phyloP scores from a whole-genome alignment of 192 early-diverging fungal genomes.

The Podila minutissima region DNA sequence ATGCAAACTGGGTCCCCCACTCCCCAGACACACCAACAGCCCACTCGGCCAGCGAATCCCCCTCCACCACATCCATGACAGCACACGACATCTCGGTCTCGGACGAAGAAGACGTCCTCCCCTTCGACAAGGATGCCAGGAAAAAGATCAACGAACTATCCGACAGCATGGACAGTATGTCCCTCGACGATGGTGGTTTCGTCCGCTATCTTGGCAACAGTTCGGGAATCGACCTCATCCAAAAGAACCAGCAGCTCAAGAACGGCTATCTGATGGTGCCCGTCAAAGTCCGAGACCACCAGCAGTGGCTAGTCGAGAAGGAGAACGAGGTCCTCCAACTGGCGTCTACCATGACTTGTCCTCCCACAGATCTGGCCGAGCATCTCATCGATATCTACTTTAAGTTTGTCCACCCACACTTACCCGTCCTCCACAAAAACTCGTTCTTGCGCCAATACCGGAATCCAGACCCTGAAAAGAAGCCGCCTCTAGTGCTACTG shows the following conservation, averaged over 20 bases:
- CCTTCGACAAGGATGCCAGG: conserved; percentile 21
- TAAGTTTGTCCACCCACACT: conserved; percentile 70
- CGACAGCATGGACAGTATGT: conserved; percentile 68
- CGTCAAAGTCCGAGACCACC: conserved; percentile 32
- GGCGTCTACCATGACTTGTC: conserved; percentile 53
- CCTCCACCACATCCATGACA: conserved; percentile 1
- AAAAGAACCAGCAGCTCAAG: conserved; percentile 67
- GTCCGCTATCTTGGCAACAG: conserved; percentile 78
- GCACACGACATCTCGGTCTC: background rate
- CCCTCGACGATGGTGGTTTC: conserved; percentile 74
- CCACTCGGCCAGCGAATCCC: background rate
- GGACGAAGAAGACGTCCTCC: conserved; percentile 16
- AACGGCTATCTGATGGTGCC: conserved; percentile 57
- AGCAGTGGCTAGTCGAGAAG: conserved; percentile 20
- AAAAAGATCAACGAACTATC: conserved; percentile 58
- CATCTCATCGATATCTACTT: conserved; percentile 73
- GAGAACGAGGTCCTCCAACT: conserved; percentile 17
- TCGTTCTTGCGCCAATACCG: conserved; percentile 49
- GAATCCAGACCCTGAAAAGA: conserved; percentile 45
- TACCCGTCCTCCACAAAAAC: conserved; percentile 74
- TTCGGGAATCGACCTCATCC: conserved; percentile 78
- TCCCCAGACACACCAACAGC: conserved; percentile 17
- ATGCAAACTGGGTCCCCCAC: conserved; percentile 39
- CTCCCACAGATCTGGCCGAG: conserved; percentile 66
- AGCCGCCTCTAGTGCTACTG: conserved; percentile 53